Conservation (phyloP, 176 grass and related monocot genomes). For the Dactylis glomerata region DNA sequence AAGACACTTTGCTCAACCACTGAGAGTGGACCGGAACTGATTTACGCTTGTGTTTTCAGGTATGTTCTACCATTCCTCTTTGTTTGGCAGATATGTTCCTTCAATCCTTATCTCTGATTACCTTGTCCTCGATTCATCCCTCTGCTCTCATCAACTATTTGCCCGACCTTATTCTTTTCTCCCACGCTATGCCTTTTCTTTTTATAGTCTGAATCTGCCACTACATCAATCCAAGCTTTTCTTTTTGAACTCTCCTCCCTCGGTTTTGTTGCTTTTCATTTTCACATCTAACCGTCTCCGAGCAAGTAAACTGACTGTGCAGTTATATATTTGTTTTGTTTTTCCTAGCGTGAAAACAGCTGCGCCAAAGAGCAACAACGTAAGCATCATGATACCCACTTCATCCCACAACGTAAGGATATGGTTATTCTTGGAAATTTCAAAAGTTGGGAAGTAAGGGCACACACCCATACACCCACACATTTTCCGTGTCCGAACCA, state of each 20-base stretch:
- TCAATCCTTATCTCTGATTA: neutral
- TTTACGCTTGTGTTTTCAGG: neutral
- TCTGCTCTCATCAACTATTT: neutral
- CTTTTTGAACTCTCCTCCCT: neutral
- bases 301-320: neutral
- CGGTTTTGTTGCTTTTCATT: neutral
- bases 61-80: neutral
- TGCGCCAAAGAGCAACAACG: neutral
- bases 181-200: neutral
- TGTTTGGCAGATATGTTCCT: neutral
- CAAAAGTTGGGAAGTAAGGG: too few relatives aligned
- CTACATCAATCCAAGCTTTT: neutral
- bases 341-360: neutral
- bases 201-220: neutral
- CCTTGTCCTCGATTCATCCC: neutral
- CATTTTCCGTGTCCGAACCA: too few relatives aligned
- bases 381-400: neutral
- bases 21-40: neutral
- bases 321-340: neutral
- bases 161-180: neutral
- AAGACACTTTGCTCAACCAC: neutral
- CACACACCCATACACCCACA: too few relatives aligned
- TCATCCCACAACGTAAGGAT: too few relatives aligned
- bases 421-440: too few relatives aligned
- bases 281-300: neutral